These are phyloP conservation scores for Tillandsia fasciculata DNA, from an alignment of 176 grass and related monocot species.

Conservation along the genomic window DNA sequence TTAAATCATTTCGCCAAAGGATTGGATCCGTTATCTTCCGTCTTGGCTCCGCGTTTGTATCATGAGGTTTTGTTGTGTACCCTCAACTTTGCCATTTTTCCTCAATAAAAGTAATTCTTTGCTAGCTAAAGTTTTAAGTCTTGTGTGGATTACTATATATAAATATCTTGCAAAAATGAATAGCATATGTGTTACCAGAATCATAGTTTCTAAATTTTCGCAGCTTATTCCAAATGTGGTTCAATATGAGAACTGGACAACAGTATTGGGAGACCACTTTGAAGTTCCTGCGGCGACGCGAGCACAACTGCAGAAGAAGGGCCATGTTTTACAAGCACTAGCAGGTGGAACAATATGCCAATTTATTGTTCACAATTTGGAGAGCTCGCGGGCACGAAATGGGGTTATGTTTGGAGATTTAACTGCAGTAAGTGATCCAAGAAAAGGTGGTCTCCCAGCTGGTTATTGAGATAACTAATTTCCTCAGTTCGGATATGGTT, in stretches of 20 bases:
- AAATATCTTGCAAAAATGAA: no score
- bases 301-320: conserved; percentile 49
- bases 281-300: conserved; percentile 54
- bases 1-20: conserved; percentile 72
- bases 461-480: conserved; percentile 42
- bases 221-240: conserved; percentile 91
- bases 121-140: no score
- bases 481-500: neutral
- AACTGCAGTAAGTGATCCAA: conserved; percentile 77
- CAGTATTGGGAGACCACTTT: conserved; percentile 69
- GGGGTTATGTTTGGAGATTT: conserved; percentile 29
- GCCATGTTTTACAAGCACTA: conserved; percentile 51
- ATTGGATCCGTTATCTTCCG: conserved; percentile 74
- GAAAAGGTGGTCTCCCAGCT: conserved; percentile 83
- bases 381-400: neutral
- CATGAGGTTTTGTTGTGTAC: conserved; percentile 39
- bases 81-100: neutral
- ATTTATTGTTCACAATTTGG: conserved; percentile 53
- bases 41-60: conserved; percentile 64
- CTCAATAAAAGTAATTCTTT: no score
- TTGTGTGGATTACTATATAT: no score
- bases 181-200: no score
- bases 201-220: neutral
- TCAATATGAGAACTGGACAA: conserved; percentile 93
- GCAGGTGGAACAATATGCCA: conserved; percentile 83